Conservation (phyloP, 2,329 filamentous ascomycete species). For the Ophiosphaerella herpotricha region DNA sequence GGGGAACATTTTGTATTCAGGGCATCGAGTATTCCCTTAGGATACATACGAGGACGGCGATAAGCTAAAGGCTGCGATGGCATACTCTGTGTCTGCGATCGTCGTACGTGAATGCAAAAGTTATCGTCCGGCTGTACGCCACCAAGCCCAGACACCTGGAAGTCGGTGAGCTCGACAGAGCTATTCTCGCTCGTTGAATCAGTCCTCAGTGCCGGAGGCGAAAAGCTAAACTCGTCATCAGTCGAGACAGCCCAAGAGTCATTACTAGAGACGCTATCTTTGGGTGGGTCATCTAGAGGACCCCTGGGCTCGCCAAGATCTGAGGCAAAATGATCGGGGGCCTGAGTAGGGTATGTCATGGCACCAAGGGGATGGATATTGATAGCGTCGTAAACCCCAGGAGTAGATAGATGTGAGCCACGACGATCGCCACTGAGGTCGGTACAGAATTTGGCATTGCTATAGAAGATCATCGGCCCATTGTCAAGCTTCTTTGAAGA, state of each 20-base stretch:
- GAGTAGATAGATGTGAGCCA: constrained; percentile 20
- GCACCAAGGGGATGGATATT: constrained; percentile 41
- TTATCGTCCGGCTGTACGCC: constrained; percentile 64
- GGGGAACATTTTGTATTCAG: constrained; percentile 24
- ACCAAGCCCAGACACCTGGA: constrained; percentile 61
- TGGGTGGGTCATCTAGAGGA: constrained; percentile 23
- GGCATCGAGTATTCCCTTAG: constrained; percentile 41
- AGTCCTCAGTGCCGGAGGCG: constrained; percentile 33
- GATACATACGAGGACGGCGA: constrained; percentile 24
- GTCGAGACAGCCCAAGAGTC: constrained; percentile 36
- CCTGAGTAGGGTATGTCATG: not conserved
- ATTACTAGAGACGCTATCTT: constrained; percentile 31
- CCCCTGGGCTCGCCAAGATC: constrained; percentile 39
- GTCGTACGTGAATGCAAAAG: constrained; percentile 58
- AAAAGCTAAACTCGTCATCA: constrained; percentile 45
- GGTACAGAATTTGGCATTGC: constrained; percentile 76
- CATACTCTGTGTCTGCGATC: constrained; percentile 25
- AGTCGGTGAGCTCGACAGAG: constrained; percentile 37
- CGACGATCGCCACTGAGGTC: constrained; percentile 71
- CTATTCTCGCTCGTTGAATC: constrained; percentile 27
- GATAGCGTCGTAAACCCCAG: constrained; percentile 36
- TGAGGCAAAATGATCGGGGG: constrained; percentile 3
- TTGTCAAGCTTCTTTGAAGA: constrained; percentile 61
- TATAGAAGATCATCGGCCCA: constrained; percentile 84
- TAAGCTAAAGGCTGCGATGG: not conserved